Conservation (phyloP, 768 basidiomycete species). For the Kwoniella heveanensis region DNA sequence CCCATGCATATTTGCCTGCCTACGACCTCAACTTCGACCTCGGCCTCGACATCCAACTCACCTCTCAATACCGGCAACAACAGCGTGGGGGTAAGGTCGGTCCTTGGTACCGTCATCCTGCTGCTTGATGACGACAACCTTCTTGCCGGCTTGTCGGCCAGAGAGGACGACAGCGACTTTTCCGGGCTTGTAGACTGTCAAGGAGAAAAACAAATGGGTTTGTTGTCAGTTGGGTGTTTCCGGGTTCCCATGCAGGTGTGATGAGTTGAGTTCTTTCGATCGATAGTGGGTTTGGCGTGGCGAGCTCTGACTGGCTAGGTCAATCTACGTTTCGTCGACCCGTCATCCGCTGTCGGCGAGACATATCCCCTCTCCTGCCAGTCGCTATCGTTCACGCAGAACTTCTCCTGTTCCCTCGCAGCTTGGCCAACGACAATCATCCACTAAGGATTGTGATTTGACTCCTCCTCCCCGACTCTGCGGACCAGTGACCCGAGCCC, state of each 20-base stretch:
- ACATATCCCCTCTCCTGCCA: not conserved
- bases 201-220: not conserved
- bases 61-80: constrained; percentile 97
- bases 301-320: not conserved
- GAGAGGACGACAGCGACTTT: constrained; percentile 80
- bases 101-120: constrained; percentile 95
- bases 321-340: not conserved
- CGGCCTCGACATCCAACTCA: constrained; percentile 27
- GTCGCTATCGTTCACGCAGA: too few relatives aligned
- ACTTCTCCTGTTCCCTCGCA: too few relatives aligned
- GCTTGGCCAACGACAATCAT: too few relatives aligned
- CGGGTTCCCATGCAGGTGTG: not conserved
- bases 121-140: constrained; percentile 99
- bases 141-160: constrained; percentile 98
- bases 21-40: too few relatives aligned
- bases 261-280: too few relatives aligned
- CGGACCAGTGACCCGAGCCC: too few relatives aligned
- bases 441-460: too few relatives aligned
- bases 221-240: not conserved
- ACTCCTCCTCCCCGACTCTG: too few relatives aligned
- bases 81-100: constrained; percentile 93
- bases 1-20: too few relatives aligned
- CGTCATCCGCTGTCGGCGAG: too few relatives aligned
- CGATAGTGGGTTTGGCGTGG: not conserved
- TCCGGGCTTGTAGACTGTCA: constrained; percentile 60